Evolutionary conservation across 176 grass and related monocot species (phyloP).

Genomic region (Triticum monococcum): DNA sequence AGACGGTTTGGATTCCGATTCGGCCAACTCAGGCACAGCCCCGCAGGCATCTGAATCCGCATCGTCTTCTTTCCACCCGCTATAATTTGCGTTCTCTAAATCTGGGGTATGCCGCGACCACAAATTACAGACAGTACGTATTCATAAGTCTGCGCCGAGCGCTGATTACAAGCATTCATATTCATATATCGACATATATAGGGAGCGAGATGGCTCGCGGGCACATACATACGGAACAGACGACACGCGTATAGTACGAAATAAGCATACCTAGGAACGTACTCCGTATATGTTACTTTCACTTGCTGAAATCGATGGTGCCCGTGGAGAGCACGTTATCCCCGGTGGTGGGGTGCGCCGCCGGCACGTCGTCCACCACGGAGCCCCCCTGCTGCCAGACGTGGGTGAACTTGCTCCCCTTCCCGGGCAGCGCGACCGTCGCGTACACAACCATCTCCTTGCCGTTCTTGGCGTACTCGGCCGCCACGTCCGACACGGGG

Average conservation of each 20-base stretch:
- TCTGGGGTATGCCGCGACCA: not conserved
- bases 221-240: not conserved
- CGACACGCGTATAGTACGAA: not conserved
- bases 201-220: no score
- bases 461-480: slow-evolving; percentile 30
- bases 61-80: no score
- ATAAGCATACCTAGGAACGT: not conserved
- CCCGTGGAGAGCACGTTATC: slow-evolving; percentile 71
- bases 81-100: not conserved
- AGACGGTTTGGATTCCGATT: no score
- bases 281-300: not conserved
- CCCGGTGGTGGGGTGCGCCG: slow-evolving; percentile 59
- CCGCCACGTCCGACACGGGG: slow-evolving; percentile 46
- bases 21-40: no score
- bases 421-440: slow-evolving; percentile 44
- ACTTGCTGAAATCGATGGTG: slow-evolving; percentile 61
- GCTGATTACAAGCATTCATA: not conserved
- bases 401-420: slow-evolving; percentile 70
- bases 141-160: not conserved
- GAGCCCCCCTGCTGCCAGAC: slow-evolving; percentile 78
- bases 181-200: no score
- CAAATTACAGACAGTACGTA: not conserved
- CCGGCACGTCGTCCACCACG: slow-evolving; percentile 60
- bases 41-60: no score
- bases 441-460: slow-evolving; percentile 84